Evolutionary conservation across 805 yeast genomes (phyloP).

Genomic region (Schizosaccharomyces lindneri): DNA sequence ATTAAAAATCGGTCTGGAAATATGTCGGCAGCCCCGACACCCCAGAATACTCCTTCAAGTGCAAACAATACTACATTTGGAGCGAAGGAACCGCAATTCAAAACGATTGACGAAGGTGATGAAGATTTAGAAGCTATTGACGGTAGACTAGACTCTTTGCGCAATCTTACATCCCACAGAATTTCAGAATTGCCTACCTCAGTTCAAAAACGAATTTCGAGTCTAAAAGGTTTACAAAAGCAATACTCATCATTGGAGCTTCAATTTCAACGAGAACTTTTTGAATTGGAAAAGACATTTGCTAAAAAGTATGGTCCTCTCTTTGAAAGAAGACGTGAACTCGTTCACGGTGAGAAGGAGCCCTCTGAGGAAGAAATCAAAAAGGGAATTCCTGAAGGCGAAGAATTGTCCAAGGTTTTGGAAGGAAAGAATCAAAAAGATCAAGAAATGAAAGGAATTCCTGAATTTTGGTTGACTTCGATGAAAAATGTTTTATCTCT

Average conservation of each 20-base stretch:
- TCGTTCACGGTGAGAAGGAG: constrained; percentile 47
- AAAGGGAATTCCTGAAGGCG: not conserved
- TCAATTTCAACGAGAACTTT: constrained; percentile 70
- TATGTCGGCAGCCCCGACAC: constrained; percentile 48
- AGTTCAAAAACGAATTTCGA: constrained; percentile 55
- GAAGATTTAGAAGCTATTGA: constrained; percentile 32
- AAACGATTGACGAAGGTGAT: constrained; percentile 1
- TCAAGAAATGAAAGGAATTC: constrained; percentile 45
- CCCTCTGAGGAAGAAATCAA: constrained; percentile 56
- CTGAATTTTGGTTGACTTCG: constrained; percentile 92
- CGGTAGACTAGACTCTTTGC: constrained; percentile 60
- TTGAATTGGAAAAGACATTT: constrained; percentile 64
- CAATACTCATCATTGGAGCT: constrained; percentile 65
- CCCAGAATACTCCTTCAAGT: constrained; percentile 92
- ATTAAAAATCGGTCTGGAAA: not conserved
- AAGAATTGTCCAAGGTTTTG: constrained; percentile 5
- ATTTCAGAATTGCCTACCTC: constrained; percentile 45
- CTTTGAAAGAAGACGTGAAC: constrained; percentile 43
- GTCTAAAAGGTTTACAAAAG: constrained; percentile 59
- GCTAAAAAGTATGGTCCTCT: constrained; percentile 50
- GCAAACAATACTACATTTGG: constrained; percentile 18
- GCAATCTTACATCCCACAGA: constrained; percentile 73
- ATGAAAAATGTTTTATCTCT: constrained; percentile 63
- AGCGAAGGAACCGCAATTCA: not conserved
- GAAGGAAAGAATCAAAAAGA: constrained; percentile 17